These are phyloP conservation scores for Leccinellum luteum DNA, from an alignment of 768 basidiomycete species.

Conservation along the genomic window DNA sequence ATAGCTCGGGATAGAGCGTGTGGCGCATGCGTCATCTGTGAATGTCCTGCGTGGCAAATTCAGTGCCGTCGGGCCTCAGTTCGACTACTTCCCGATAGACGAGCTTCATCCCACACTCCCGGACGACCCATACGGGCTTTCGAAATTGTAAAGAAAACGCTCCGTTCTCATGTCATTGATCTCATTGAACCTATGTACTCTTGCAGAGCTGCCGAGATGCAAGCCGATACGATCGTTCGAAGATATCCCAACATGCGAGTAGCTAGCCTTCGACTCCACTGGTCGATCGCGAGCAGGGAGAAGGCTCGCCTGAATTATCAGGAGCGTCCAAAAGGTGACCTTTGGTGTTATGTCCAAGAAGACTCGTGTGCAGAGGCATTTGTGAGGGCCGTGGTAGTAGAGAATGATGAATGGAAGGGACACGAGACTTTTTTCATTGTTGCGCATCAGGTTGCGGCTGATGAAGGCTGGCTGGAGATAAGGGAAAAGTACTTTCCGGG, in stretches of 20 bases:
- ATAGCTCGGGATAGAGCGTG: neutral
- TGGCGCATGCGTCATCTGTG: slow-evolving; percentile 57
- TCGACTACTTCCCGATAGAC: neutral
- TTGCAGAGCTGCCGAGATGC: neutral
- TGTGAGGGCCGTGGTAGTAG: too few relatives aligned
- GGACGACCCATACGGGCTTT: neutral
- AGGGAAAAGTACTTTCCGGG: too few relatives aligned
- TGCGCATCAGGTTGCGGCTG: too few relatives aligned
- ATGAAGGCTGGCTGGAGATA: too few relatives aligned
- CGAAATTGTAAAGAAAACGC: neutral
- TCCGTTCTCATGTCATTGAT: too few relatives aligned
- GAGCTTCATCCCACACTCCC: neutral
- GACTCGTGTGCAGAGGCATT: too few relatives aligned
- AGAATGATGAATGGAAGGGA: too few relatives aligned
- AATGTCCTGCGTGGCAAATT: neutral
- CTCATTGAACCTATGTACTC: neutral
- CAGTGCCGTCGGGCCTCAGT: neutral
- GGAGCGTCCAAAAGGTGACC: neutral
- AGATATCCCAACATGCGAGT: neutral
- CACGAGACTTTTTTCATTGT: too few relatives aligned
- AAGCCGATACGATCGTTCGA: neutral
- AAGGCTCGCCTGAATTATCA: neutral
- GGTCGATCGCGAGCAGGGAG: neutral
- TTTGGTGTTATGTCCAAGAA: slow-evolving; percentile 58
- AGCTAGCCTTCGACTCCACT: neutral